Evolutionary conservation across 179 eudicot species (phyloP), one percentile per base, ranked within the genome.

Genomic region (Spergularia azorica): DNA sequence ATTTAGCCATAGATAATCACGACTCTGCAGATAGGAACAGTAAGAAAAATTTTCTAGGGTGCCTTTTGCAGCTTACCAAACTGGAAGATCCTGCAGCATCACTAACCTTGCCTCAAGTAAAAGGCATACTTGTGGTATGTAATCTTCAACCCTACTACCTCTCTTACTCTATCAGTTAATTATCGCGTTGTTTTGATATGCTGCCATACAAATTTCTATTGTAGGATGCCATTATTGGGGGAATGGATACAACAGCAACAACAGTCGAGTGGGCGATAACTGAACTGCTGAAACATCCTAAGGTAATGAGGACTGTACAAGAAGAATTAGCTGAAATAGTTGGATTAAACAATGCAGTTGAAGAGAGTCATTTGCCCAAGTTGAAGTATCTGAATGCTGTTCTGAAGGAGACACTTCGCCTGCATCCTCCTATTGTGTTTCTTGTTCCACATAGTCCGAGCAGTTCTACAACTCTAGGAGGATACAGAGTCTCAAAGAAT

Each of bases 191-290:
- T 36, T 36, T 36, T 36, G 5, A 36, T 17, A 11, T n/a, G 4
- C 11, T 32, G 18, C 18, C 39, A 36, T 15, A 5, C 52, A 21
- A 36, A 36, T 36, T 36, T 0, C 39, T 36, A 4, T 2, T 70
- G 63, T 20, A 70, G 74, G 74, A 70, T 8, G 21, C 21, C 4
- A 54, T 56, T 9, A 1, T 71, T 14, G 32, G 52, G 17, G 74
- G 91, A n/a, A 83, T 90, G 2, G 92, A 91, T 51, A 89, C 93
- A 32, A 79, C 86, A 59, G 77, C 88, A 4, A 79, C 72, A 68
- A 74, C 91, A n/a, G 46, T 84, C 0, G 96, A 89, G 75, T 89
- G 80, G 71, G 84, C 88, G 20, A 77, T 88, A 86, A 79, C 86
- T 0, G 88, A 90, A 75, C 57, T 90, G 55, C 64, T 90, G 64